Evolutionary conservation across 2,329 filamentous ascomycete genomes (phyloP), one percentile per base, ranked within the genome.

Genomic region (Colletotrichum zoysiae): DNA sequence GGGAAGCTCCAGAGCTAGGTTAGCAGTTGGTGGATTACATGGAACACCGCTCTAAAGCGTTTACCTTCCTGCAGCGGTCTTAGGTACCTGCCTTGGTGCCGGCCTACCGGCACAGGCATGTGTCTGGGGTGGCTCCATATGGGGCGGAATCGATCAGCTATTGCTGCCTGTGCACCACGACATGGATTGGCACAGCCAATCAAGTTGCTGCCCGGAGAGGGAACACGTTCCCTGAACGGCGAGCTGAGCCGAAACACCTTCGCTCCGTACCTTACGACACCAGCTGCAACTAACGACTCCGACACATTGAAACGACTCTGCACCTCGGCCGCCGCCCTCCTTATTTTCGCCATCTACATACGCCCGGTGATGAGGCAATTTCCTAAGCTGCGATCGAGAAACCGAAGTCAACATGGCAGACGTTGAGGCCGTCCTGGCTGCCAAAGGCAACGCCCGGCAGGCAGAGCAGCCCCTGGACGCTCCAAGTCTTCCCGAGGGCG

Each of bases 401-500:
- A 50, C 55, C 38, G 33, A 18, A 67, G 30, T 44, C 50, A 73
- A 48, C 26, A 78, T 78, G 77, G 74, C 76, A 62, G 71, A 75
- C 55, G 61, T 71, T 40, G 73, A 74, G 60, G 67, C 73, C 44
- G 58, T 74, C 56, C 62, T 69, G 44, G 72, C 73, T 30, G 73
- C 73, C 44, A 68, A 72, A 23, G 65, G 65, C 65, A 70, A 48
- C 55, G 59, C 55, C 20, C 70, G 53, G n/a, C 66, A 64, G n/a
- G 9, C 59, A 38, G 60, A 70, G 23, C 53, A 42, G 60, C 53
- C 65, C 30, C 46, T 50, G 3, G 50, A 64, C 18, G 48, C 44
- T 50, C 30, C 46, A 50, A 61, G 57, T n/a, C 33, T 60, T 26
- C 78, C 79, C 20, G 89, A 91, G 60, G 89, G 88, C 46, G 91